These are phyloP conservation scores for Suhomyces faveliae DNA, from an alignment of 805 yeast species.

Conservation along the genomic window DNA sequence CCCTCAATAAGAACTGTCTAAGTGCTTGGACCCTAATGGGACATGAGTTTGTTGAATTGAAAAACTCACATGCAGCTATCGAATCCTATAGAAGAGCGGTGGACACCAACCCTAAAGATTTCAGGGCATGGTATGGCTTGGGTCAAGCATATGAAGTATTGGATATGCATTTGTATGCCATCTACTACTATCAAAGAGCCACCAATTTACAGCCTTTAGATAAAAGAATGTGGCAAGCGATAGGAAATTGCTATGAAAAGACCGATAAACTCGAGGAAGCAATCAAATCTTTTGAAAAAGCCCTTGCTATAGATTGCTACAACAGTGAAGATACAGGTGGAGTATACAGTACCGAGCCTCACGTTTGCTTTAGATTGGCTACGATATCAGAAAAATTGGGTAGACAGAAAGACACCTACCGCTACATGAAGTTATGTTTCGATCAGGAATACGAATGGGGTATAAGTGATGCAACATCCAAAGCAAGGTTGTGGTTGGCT, in stretches of 20 bases:
- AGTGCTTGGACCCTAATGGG: slow-evolving; percentile 99
- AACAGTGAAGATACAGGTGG: slow-evolving; percentile 17
- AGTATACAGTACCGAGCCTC: slow-evolving; percentile 47
- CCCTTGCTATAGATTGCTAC: slow-evolving; percentile 52
- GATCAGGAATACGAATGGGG: slow-evolving; percentile 66
- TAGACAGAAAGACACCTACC: slow-evolving; percentile 52
- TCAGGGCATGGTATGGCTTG: slow-evolving; percentile 96
- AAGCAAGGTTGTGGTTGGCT: slow-evolving; percentile 87
- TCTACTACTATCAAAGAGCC: slow-evolving; percentile 90
- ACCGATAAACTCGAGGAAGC: slow-evolving; percentile 70
- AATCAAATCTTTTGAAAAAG: slow-evolving; percentile 77
- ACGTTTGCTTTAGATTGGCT: slow-evolving; percentile 66
- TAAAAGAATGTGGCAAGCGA: slow-evolving; percentile 94
- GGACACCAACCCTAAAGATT: slow-evolving; percentile 84
- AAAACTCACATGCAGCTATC: slow-evolving; percentile 96
- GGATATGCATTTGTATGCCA: slow-evolving; percentile 90
- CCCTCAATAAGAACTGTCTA: slow-evolving; percentile 73
- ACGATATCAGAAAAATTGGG: slow-evolving; percentile 56
- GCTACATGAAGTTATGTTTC: slow-evolving; percentile 65
- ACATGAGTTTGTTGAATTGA: slow-evolving; percentile 94
- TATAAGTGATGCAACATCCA: slow-evolving; percentile 68
- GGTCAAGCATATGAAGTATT: slow-evolving; percentile 98
- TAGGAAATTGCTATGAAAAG: slow-evolving; percentile 85
- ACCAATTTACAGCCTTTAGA: slow-evolving; percentile 86
- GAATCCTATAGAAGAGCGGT: slow-evolving; percentile 93